Base-by-base conservation (phyloP, 805 yeast genomes). In the Saturnispora mendoncae region DNA sequence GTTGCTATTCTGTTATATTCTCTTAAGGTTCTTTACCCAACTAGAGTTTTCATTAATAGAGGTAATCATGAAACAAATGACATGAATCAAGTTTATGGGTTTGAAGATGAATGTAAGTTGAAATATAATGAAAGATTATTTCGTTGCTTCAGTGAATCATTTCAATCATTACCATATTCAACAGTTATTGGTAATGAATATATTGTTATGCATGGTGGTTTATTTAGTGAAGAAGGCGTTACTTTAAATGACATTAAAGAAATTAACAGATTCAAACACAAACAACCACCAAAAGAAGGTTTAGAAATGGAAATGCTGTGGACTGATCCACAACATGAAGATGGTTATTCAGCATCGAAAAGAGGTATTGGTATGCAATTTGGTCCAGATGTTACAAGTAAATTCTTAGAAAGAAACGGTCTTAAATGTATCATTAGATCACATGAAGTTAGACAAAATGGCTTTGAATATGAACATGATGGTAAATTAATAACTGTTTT, bases 1-100 rank as follows among this genome's bases (percentile, higher is more conserved):
- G 95, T 92, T 36, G 96, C 96, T 2, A 64, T 92, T 36, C 67
- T 82, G 24, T 69, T 85, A 33, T 87, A 84, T 58, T 70, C 80
- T 10, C 72, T 84, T 60, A 92, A 92, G 63, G 67, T 87, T 27
- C 61, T 81, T 26, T 81, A 72, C 54, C 98, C 98, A 13, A 54
- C 64, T 2, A 69, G 72, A 34, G 60, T 90, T 34, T 87, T 65
- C 62, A 60, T 92, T 46, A 92, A 92, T 64, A 73, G 98, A 57
- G 98, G 98, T 21, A 92, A 92, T 60, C 98, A 92, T 62, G 98
- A 92, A 61, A 88, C 97, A 2, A 82, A 83, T 55, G 94, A 84
- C 53, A 92, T 92, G 98, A 92, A 92, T 66, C 84, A 84, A 57
- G 85, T 92, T 15, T 92, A 92, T 56, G 98, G 98, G 0, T 92